Percentiles rank a stretch among this genome's conserved stretches.
These are phyloP conservation scores for Amphichorda felina DNA, from an alignment of 2,329 filamentous ascomycete genomes.

Conservation along the genomic window DNA sequence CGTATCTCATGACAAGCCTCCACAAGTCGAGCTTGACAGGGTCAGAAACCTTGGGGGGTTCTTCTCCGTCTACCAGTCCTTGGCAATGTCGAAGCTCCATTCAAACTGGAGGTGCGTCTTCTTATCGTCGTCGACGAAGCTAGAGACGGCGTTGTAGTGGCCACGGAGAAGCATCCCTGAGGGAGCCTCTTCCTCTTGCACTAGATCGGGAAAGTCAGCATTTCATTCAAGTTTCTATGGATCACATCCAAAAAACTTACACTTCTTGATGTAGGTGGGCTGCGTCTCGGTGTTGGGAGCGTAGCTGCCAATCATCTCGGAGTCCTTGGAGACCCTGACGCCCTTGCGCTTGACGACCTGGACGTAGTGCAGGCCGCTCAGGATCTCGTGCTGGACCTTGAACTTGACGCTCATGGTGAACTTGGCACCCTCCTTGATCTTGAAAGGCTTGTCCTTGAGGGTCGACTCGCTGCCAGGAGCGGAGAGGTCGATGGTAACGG, in stretches of 20 bases:
- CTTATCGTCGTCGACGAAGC: slow-evolving; percentile 92
- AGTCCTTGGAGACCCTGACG: slow-evolving; percentile 78
- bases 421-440: slow-evolving; percentile 87
- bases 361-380: slow-evolving; percentile 90
- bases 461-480: slow-evolving; percentile 58
- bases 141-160: slow-evolving; percentile 79
- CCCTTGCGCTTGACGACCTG: slow-evolving; percentile 88
- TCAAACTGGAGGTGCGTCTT: slow-evolving; percentile 83
- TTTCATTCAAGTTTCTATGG: slow-evolving; percentile 4
- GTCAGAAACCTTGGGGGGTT: no score
- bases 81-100: slow-evolving; percentile 93
- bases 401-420: slow-evolving; percentile 94
- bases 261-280: slow-evolving; percentile 79
- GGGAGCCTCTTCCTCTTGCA: slow-evolving; percentile 85
- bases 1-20: not conserved
- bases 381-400: slow-evolving; percentile 92
- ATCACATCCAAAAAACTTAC: slow-evolving; percentile 47
- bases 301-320: slow-evolving; percentile 97
- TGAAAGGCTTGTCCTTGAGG: slow-evolving; percentile 89
- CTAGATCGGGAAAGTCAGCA: no score
- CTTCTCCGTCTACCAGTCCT: slow-evolving; percentile 62
- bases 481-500: slow-evolving; percentile 83
- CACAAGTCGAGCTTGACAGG: no score
- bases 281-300: slow-evolving; percentile 85
- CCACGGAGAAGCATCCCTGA: slow-evolving; percentile 83